Evolutionary conservation across 2,329 filamentous ascomycete genomes (phyloP), one percentile per base, ranked within the genome.

Genomic region (Ophiostoma fasciatum): DNA sequence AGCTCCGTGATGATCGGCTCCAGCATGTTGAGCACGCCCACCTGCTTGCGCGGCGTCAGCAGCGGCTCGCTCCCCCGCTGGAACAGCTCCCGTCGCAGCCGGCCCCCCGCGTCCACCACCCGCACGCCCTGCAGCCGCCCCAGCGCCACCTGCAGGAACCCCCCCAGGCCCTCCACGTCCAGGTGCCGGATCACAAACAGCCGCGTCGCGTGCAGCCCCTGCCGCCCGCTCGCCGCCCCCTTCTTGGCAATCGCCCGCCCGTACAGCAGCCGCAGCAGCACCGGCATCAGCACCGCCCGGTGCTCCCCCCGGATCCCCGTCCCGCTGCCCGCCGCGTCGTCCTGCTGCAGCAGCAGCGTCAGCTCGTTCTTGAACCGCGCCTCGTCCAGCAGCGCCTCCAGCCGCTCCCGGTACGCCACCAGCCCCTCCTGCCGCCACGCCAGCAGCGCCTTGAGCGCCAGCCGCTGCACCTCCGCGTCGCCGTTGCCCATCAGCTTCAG

Each of bases 331-430:
- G 22, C 31, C n/a, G 35, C 37, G 23, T 40, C 42, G 20, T 38
- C 36, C 9, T 30, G 35, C 49, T 84, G 79, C 36, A 98, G 69
- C 45, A 98, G 80, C 5, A 90, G 74, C 1, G 84, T 79, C n/a
- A 98, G 68, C 52, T 96, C 88, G 49, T 96, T 90, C 50, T 85
- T 83, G 59, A 96, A 94, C 33, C 82, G 73, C 18, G 82, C 77
- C 43, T 96, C 90, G 46, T 98, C 90, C 8, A 96, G 69, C 2
- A 98, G 64, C 47, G 84, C 87, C 42, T 84, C 69, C 18, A 98
- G 59, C 46, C 87, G 83, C 46, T 94, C 85, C 48, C 85, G 74
- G 50, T 96, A 94, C 1, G 76, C 68, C 41, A 68, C 69, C 33
- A 98, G 64, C 8, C 69, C 74, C 3, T 78, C 67, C 39, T 81